These are phyloP conservation scores for Yueomyces sinensis DNA, from an alignment of 805 yeast species.

Conservation along the genomic window DNA sequence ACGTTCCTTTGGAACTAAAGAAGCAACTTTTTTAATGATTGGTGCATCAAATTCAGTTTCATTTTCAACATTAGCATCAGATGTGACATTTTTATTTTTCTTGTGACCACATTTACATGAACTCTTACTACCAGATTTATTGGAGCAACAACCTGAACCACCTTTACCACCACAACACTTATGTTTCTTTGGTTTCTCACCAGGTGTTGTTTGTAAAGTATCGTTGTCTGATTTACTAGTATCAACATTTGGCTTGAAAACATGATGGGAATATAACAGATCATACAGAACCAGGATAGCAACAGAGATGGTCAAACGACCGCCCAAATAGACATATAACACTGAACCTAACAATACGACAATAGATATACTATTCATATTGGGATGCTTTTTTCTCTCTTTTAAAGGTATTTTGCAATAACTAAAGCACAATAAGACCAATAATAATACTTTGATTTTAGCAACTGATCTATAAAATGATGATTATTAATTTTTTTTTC, in stretches of 20 bases:
- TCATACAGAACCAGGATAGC: slow-evolving; percentile 17
- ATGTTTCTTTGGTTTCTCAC: slow-evolving; percentile 8
- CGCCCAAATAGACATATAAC: slow-evolving; percentile 20
- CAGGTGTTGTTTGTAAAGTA: neutral
- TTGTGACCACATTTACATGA: slow-evolving; percentile 25
- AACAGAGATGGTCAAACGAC: slow-evolving; percentile 25
- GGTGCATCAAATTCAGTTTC: slow-evolving; percentile 4
- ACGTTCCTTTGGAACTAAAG: slow-evolving; percentile 3
- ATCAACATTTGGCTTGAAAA: neutral
- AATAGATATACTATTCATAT: neutral
- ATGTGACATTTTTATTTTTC: slow-evolving; percentile 11
- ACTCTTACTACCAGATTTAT: slow-evolving; percentile 11
- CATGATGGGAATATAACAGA: slow-evolving; percentile 6
- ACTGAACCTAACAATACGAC: neutral
- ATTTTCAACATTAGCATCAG: slow-evolving; percentile 9
- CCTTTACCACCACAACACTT: slow-evolving; percentile 14
- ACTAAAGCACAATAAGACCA: too few species aligned
- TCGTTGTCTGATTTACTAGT: neutral
- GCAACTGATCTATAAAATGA: too few species aligned
- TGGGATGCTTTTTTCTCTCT: too few species aligned
- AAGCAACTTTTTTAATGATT: too few species aligned
- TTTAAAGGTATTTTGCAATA: too few species aligned
- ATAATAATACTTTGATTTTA: too few species aligned
- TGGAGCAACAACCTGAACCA: slow-evolving; percentile 6
- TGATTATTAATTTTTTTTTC: too few species aligned